A percentile compares a stretch with the other conserved stretches of the same genome.
These are phyloP conservation scores for Rhodocollybia butyracea DNA, from an alignment of 768 basidiomycete species.

Conservation along the genomic window DNA sequence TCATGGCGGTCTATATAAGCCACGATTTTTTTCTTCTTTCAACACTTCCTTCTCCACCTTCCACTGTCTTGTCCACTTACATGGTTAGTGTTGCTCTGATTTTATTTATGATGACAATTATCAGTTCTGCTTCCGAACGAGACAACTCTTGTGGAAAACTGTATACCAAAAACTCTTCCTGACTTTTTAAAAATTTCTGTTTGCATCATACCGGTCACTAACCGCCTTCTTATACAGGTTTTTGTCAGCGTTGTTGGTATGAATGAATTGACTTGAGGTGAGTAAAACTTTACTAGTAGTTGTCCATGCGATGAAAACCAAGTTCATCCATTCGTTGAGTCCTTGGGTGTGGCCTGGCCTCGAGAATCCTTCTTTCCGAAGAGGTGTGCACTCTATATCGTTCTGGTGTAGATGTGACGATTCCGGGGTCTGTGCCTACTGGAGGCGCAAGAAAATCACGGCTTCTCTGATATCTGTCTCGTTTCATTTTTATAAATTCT, in stretches of 20 bases:
- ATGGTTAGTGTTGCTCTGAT: slow-evolving; percentile 20
- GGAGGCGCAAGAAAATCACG: slow-evolving; percentile 55
- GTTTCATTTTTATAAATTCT: background rate
- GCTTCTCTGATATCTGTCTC: slow-evolving; percentile 54
- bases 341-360: slow-evolving; percentile 32
- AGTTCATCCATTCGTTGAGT: slow-evolving; percentile 89
- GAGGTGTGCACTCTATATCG: slow-evolving; percentile 38
- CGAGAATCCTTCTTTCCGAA: slow-evolving; percentile 30
- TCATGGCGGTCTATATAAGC: too few relatives aligned
- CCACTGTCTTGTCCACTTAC: background rate
- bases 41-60: background rate
- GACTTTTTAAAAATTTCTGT: slow-evolving; percentile 27
- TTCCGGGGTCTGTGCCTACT: slow-evolving; percentile 24
- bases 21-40: background rate
- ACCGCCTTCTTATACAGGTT: background rate
- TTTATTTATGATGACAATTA: slow-evolving; percentile 43
- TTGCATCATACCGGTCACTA: background rate
- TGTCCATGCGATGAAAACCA: slow-evolving; percentile 54
- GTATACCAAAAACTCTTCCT: slow-evolving; percentile 52
- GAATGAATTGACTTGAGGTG: too few relatives aligned
- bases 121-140: slow-evolving; percentile 89
- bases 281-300: background rate
- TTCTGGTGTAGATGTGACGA: slow-evolving; percentile 47
- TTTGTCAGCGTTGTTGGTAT: background rate
- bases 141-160: slow-evolving; percentile 74